These are phyloP conservation scores for Pneumocystis murina DNA, from an alignment of 1,139 yeast genomes.

Conservation along the genomic window DNA sequence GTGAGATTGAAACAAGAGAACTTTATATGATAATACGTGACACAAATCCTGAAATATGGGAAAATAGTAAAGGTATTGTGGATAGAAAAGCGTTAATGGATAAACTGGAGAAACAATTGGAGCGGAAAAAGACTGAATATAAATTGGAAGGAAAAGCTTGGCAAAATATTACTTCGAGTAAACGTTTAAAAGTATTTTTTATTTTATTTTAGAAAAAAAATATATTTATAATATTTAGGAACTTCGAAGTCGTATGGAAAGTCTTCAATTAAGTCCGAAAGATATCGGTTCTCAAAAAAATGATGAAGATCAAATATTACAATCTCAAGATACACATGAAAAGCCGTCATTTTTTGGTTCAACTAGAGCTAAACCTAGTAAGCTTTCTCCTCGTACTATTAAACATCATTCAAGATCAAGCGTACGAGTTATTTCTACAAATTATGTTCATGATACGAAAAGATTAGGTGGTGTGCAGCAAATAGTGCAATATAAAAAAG, in stretches of 20 bases:
- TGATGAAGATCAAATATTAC: not conserved
- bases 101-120: conserved; percentile 36
- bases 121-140: conserved; percentile 47
- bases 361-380: not conserved
- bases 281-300: not conserved
- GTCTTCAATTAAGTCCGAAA: not conserved
- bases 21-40: conserved; percentile 50
- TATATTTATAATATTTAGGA: conserved; percentile 41
- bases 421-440: not conserved
- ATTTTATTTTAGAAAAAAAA: not conserved
- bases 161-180: conserved; percentile 30
- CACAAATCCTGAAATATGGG: conserved; percentile 21
- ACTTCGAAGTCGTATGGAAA: conserved; percentile 23
- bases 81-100: conserved; percentile 24
- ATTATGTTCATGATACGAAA: not conserved
- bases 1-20: conserved; percentile 79
- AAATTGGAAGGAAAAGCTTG: conserved; percentile 38
- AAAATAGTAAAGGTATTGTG: conserved; percentile 20
- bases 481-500: not conserved
- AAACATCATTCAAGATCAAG: not conserved
- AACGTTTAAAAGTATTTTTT: not conserved
- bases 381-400: not conserved
- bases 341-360: not conserved
- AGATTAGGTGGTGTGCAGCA: not conserved
- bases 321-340: not conserved